Percentiles rank a stretch among this genome's conserved stretches.
Evolutionary conservation across 495 filamentous ascomycete genomes (phyloP).

Genomic region (Evansstolkia leycettana): DNA sequence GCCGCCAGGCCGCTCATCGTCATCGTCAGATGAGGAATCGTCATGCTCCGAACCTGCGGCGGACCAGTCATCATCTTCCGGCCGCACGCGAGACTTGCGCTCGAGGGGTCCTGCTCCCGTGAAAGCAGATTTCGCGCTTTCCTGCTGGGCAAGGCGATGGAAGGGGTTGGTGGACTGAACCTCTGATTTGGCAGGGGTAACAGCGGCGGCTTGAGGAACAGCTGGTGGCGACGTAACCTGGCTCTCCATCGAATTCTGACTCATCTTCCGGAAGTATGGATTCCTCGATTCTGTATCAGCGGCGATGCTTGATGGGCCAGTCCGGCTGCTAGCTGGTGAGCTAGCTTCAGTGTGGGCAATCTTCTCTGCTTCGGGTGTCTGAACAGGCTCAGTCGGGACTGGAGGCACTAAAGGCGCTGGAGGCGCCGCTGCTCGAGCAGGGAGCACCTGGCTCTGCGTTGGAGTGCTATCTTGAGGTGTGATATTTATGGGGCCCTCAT

Average conservation of each 20-base stretch:
- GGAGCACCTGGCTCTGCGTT: conserved; percentile 48
- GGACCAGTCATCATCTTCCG: conserved; percentile 83
- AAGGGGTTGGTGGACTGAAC: conserved; percentile 84
- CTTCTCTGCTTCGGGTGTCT: conserved; percentile 20
- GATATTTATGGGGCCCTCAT: conserved; percentile 70
- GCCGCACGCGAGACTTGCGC: conserved; percentile 41
- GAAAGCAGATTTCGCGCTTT: conserved; percentile 21
- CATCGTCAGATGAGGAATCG: conserved; percentile 45
- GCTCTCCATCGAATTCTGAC: conserved; percentile 22
- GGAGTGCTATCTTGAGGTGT: conserved; percentile 78
- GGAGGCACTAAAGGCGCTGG: no score
- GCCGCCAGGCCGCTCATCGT: conserved; percentile 62
- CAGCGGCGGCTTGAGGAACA: conserved; percentile 15
- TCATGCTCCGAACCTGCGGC: conserved; percentile 69
- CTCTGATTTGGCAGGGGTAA: conserved; percentile 27
- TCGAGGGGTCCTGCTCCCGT: conserved; percentile 25
- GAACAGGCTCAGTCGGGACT: conserved; percentile 32
- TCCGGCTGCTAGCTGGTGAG: conserved; percentile 17
- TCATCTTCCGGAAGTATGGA: conserved; percentile 63
- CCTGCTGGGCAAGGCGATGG: conserved; percentile 62
- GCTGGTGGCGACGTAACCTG: conserved; percentile 20
- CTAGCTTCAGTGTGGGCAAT: conserved; percentile 11
- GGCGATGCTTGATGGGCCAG: conserved; percentile 11
- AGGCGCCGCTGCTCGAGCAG: conserved; percentile 29
- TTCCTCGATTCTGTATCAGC: conserved; percentile 44